These are phyloP conservation scores for Ustilago sp. DNA, from an alignment of 1,284 basidiomycete genomes.

Conservation along the genomic window DNA sequence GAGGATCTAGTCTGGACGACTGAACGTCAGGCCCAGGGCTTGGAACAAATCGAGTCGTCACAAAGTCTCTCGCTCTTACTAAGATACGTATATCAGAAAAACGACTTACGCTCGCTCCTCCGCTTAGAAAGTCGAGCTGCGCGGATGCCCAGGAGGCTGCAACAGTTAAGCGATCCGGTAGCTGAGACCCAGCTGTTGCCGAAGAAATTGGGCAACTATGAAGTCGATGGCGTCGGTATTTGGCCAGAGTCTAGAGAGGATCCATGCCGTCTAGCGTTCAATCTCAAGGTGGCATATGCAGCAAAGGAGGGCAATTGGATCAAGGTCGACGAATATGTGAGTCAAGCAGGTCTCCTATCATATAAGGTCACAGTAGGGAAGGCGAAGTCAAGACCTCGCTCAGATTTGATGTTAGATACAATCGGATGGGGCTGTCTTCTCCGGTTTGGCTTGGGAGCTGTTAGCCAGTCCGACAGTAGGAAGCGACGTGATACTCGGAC, in stretches of 20 bases:
- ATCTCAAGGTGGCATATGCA: slow-evolving; percentile 37
- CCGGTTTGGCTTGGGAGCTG: slow-evolving; percentile 25
- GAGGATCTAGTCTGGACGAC: slow-evolving; percentile 36
- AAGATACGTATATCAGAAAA: slow-evolving; percentile 22
- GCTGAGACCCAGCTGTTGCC: neutral
- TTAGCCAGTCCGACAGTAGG: neutral
- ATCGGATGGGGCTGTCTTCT: slow-evolving; percentile 37
- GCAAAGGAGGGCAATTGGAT: slow-evolving; percentile 31
- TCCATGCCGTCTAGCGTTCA: slow-evolving; percentile 26
- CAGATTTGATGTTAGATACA: slow-evolving; percentile 5
- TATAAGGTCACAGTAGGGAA: neutral
- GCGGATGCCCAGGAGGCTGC: neutral
- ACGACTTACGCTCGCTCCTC: slow-evolving; percentile 30
- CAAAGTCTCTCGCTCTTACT: slow-evolving; percentile 30
- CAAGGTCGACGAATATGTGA: slow-evolving; percentile 30
- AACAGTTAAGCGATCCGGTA: neutral
- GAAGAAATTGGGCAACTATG: neutral
- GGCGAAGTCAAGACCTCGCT: neutral
- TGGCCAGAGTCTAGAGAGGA: slow-evolving; percentile 30
- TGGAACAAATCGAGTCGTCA: slow-evolving; percentile 17
- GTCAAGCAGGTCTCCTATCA: neutral
- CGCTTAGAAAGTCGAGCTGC: slow-evolving; percentile 24
- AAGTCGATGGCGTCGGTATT: slow-evolving; percentile 18
- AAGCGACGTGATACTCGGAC: neutral
- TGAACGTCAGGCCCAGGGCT: slow-evolving; percentile 24